Conservation (phyloP, 31 red algal species). For the Endocladia muricata region DNA sequence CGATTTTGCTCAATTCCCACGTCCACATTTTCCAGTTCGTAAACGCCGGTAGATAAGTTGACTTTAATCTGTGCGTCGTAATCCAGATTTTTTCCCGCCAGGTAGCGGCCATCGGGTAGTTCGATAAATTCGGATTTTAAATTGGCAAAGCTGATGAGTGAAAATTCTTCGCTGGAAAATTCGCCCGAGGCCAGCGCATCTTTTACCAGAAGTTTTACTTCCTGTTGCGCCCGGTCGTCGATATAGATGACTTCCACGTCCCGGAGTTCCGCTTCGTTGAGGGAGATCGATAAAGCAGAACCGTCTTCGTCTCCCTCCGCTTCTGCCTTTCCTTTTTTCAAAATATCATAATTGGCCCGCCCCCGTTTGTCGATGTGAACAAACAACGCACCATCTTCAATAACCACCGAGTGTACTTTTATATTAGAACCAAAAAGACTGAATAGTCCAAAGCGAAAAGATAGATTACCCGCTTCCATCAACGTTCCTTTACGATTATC, state of each 20-base stretch:
- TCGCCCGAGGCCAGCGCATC: background rate
- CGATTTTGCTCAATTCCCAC: too few relatives aligned
- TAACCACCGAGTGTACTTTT: background rate
- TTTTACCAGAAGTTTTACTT: background rate
- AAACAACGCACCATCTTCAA: background rate
- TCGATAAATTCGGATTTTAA: background rate
- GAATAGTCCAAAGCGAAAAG: too few relatives aligned
- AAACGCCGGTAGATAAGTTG: too few relatives aligned
- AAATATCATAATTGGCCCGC: conserved; percentile 2
- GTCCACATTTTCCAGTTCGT: too few relatives aligned
- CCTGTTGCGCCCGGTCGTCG: background rate
- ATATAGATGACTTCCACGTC: background rate
- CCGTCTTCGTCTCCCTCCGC: background rate
- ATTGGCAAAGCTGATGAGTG: background rate
- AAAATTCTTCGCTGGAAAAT: background rate
- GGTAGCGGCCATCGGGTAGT: too few relatives aligned
- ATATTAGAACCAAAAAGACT: too few relatives aligned
- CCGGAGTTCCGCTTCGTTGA: background rate
- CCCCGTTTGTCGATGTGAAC: background rate
- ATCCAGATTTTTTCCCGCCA: too few relatives aligned
- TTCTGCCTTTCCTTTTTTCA: background rate
- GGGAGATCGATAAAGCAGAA: too few relatives aligned
- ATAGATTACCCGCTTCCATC: too few relatives aligned
- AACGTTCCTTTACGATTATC: too few relatives aligned
- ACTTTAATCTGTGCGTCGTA: too few relatives aligned